Evolutionary conservation across 352 stramenopile genomes (phyloP).

Genomic region (Globisporangium alternatum): DNA sequence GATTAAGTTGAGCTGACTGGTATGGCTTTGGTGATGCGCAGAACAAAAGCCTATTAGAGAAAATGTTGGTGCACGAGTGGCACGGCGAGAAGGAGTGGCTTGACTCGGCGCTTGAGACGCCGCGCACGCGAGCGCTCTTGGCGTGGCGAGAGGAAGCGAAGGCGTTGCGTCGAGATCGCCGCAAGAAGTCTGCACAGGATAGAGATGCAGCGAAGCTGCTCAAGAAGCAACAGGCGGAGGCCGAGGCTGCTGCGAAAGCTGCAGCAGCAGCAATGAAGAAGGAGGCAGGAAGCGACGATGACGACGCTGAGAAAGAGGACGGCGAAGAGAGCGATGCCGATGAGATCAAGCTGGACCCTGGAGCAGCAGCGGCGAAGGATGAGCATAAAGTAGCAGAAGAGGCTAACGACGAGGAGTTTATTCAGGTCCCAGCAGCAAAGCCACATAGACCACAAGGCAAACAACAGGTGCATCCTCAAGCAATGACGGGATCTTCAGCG

Average conservation of each 20-base stretch:
- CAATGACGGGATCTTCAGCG: background rate
- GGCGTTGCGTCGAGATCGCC: conserved; percentile 44
- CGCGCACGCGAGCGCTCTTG: conserved; percentile 55
- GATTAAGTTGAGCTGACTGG: background rate
- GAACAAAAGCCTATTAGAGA: conserved; percentile 54
- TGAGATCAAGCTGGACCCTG: background rate
- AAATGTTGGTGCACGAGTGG: conserved; percentile 72
- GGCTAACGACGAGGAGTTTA: background rate
- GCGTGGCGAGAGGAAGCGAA: conserved; percentile 69
- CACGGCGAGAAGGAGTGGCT: conserved; percentile 56
- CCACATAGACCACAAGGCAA: background rate
- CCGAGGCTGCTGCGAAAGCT: conserved; percentile 16
- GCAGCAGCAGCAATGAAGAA: conserved; percentile 11
- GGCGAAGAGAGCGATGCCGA: background rate
- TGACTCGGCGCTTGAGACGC: conserved; percentile 41
- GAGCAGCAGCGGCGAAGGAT: background rate
- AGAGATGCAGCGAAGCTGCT: conserved; percentile 24
- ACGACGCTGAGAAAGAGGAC: conserved; percentile 9
- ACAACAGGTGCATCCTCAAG: background rate
- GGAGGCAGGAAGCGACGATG: background rate
- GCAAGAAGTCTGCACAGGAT: conserved; percentile 61
- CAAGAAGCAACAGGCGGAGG: conserved; percentile 39
- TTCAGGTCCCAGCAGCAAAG: background rate
- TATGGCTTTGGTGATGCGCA: conserved; percentile 10
- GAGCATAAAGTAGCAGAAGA: conserved; percentile 1